Percentiles rank a stretch among this genome's conserved stretches.
phyloP scores from a whole-genome alignment of 2,329 filamentous ascomycete species.

The Phaeosphaeria sp. region DNA sequence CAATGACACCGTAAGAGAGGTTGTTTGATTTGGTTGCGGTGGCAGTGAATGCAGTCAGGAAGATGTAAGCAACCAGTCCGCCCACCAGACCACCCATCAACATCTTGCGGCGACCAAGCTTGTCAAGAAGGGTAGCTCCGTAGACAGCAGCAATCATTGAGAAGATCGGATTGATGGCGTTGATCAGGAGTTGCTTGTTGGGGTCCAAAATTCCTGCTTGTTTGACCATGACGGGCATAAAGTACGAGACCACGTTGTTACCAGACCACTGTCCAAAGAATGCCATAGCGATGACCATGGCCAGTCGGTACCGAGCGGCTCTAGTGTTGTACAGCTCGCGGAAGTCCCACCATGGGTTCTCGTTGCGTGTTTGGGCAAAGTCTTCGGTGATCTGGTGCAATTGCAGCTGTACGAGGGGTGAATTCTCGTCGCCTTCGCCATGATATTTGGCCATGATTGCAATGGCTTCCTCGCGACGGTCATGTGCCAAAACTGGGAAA shows the following conservation, averaged over 20 bases:
- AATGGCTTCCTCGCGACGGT: slow-evolving; percentile 63
- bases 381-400: slow-evolving; percentile 46
- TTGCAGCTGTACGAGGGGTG: slow-evolving; percentile 46
- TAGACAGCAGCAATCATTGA: slow-evolving; percentile 47
- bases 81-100: slow-evolving; percentile 46
- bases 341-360: slow-evolving; percentile 47
- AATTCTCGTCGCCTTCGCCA: slow-evolving; percentile 53
- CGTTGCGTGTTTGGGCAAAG: slow-evolving; percentile 33
- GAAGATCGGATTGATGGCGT: slow-evolving; percentile 51
- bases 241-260: slow-evolving; percentile 47
- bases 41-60: slow-evolving; percentile 48
- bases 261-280: slow-evolving; percentile 53
- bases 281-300: slow-evolving; percentile 50
- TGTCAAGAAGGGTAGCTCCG: slow-evolving; percentile 45
- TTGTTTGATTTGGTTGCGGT: slow-evolving; percentile 29
- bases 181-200: slow-evolving; percentile 48
- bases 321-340: slow-evolving; percentile 41
- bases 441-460: slow-evolving; percentile 66
- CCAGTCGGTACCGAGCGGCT: slow-evolving; percentile 42
- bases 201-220: slow-evolving; percentile 46
- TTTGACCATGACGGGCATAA: slow-evolving; percentile 42
- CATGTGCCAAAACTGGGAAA: slow-evolving; percentile 51
- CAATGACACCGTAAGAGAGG: slow-evolving; percentile 47
- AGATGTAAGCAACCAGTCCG: slow-evolving; percentile 41
- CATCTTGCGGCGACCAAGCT: slow-evolving; percentile 43